phyloP scores from a whole-genome alignment of 2,329 filamentous ascomycete species.

The Arachnopeziza araneosa region DNA sequence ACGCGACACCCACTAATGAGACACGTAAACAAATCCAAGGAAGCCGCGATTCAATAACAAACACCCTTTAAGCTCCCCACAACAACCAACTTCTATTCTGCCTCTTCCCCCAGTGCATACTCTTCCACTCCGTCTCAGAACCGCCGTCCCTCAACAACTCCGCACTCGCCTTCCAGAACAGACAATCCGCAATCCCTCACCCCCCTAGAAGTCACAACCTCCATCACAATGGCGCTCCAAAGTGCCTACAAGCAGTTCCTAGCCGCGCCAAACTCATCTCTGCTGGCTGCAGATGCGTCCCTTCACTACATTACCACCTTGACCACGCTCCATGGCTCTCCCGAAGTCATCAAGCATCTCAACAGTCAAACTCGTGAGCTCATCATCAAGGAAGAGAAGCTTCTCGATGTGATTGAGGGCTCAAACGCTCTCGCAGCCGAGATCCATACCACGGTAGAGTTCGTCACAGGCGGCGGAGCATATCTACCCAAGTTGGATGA shows the following conservation, averaged over 20 bases:
- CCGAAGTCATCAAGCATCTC: constrained; percentile 80
- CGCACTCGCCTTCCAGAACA: not conserved
- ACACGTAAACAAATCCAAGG: constrained; percentile 2
- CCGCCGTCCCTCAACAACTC: not conserved
- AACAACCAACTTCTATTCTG: not conserved
- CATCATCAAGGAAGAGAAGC: constrained; percentile 75
- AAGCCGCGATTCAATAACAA: constrained; percentile 10
- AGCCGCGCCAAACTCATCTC: constrained; percentile 55
- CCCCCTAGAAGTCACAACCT: not conserved
- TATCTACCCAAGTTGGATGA: constrained; percentile 89
- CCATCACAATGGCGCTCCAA: constrained; percentile 41
- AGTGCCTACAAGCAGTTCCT: constrained; percentile 67
- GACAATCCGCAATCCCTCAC: not conserved
- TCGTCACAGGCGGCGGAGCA: constrained; percentile 71
- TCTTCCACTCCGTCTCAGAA: not conserved
- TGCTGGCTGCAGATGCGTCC: constrained; percentile 60
- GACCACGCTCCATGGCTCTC: constrained; percentile 62
- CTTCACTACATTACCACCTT: constrained; percentile 89
- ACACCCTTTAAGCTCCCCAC: constrained; percentile 8
- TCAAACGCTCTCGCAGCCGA: constrained; percentile 66
- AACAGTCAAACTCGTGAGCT: constrained; percentile 64
- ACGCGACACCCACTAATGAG: constrained; percentile 5
- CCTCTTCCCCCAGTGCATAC: not conserved
- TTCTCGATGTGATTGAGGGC: constrained; percentile 70
- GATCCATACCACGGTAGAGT: constrained; percentile 77